A percentile compares a stretch with the other conserved stretches of the same genome.
Evolutionary conservation across 148 eudicot species (phyloP).

Genomic region (Chenopodium berlandieri): DNA sequence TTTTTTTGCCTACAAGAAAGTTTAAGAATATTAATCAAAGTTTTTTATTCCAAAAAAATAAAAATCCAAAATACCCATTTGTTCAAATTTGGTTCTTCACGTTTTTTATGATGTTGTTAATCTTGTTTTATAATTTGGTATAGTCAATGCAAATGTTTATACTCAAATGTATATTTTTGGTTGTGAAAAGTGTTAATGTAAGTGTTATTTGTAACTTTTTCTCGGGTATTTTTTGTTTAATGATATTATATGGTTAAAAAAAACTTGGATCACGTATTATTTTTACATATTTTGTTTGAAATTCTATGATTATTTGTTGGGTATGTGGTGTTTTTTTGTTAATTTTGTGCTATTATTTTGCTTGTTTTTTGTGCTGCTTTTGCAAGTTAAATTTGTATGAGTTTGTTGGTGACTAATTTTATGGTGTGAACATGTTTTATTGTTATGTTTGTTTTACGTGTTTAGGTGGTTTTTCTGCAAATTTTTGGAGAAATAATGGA

Average conservation of each 20-base stretch:
- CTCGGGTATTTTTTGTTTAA: conserved; percentile 2
- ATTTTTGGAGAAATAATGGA: conserved; percentile 21
- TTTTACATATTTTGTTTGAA: conserved; percentile 20
- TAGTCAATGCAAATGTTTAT: conserved; percentile 28
- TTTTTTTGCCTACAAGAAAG: conserved; percentile 17
- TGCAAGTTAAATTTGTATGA: conserved; percentile 16
- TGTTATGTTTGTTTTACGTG: conserved; percentile 24
- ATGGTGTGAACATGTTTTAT: conserved; percentile 21
- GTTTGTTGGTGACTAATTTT: conserved; percentile 10
- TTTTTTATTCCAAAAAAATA: neutral
- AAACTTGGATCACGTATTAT: conserved; percentile 33
- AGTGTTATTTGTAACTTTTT: conserved; percentile 24
- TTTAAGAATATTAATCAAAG: conserved; percentile 1
- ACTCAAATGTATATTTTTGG: neutral
- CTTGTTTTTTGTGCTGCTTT: conserved; percentile 6
- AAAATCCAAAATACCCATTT: conserved; percentile 28
- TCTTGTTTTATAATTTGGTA: conserved; percentile 18
- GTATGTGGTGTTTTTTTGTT: conserved; percentile 12
- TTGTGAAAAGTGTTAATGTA: conserved; percentile 17
- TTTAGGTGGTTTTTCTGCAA: conserved; percentile 15
- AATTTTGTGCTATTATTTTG: conserved; percentile 3
- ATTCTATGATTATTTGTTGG: conserved; percentile 17
- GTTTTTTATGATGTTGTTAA: conserved; percentile 23
- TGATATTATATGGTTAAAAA: conserved; percentile 13
- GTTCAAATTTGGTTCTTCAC: conserved; percentile 27